Conservation (phyloP, 495 filamentous ascomycete genomes). For the Podospora sp. region DNA sequence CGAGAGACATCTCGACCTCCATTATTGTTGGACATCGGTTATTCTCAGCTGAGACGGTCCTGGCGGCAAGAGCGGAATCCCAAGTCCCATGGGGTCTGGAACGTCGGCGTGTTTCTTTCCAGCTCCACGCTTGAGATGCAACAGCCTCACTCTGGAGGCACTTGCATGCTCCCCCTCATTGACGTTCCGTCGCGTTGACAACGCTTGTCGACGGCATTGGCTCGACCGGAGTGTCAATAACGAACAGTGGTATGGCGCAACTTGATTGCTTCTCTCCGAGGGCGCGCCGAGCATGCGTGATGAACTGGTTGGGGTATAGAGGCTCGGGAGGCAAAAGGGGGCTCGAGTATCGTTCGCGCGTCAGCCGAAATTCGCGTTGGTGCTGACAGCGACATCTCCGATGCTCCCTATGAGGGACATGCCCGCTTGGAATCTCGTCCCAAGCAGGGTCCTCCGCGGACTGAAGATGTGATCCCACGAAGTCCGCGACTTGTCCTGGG, state of each 20-base stretch:
- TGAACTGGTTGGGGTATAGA: neutral
- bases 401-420: neutral
- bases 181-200: constrained; percentile 4
- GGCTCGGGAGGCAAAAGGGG: constrained; percentile 1
- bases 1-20: neutral
- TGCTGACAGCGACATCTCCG: neutral
- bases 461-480: too few species aligned
- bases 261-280: constrained; percentile 27
- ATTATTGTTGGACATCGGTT: neutral
- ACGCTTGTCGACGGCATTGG: constrained; percentile 14
- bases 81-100: constrained; percentile 7
- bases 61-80: constrained; percentile 16
- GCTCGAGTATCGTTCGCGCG: constrained; percentile 1
- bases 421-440: neutral
- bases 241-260: constrained; percentile 25
- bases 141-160: constrained; percentile 22
- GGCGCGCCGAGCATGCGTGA: neutral
- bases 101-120: neutral
- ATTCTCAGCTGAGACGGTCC: neutral
- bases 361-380: neutral
- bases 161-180: neutral
- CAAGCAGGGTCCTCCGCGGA: neutral
- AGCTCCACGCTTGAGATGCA: constrained; percentile 24
- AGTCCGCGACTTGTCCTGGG: too few species aligned
- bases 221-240: constrained; percentile 13